Evolutionary conservation across 129 eudicot species (phyloP).

Genomic region (Tanacetum coccineum): DNA sequence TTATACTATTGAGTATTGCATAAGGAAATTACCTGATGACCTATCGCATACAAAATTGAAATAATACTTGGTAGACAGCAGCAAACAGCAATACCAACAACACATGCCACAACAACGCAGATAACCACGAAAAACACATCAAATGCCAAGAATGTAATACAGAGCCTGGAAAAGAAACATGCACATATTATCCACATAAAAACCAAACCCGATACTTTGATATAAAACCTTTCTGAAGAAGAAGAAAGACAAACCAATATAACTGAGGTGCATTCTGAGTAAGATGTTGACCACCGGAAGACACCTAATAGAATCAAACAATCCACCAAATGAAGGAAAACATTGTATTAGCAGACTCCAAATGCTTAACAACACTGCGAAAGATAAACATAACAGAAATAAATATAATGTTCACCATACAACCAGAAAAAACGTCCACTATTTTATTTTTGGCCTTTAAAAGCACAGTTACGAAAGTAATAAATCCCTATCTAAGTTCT

Average conservation of each 20-base stretch:
- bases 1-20: too few relatives aligned
- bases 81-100: slow-evolving; percentile 88
- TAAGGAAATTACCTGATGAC: too few relatives aligned
- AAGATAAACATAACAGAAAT: slow-evolving; percentile 18
- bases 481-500: too few relatives aligned
- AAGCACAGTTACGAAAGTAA: slow-evolving; percentile 10
- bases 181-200: not conserved
- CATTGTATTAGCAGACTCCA: slow-evolving; percentile 88
- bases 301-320: slow-evolving; percentile 89
- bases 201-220: not conserved
- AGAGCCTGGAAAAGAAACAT: slow-evolving; percentile 59
- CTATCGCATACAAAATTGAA: too few relatives aligned
- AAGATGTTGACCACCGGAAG: slow-evolving; percentile 60
- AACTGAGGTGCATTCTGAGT: slow-evolving; percentile 67
- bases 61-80: too few relatives aligned
- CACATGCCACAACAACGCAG: slow-evolving; percentile 81
- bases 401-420: slow-evolving; percentile 10
- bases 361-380: slow-evolving; percentile 76
- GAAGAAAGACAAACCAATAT: slow-evolving; percentile 62
- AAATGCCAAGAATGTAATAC: slow-evolving; percentile 83
- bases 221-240: not conserved
- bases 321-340: slow-evolving; percentile 96
- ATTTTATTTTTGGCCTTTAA: not conserved
- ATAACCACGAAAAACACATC: slow-evolving; percentile 88
- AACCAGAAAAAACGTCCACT: not conserved